Conservation (phyloP, 148 eudicot genomes). For the Vaccinium corymbosum region DNA sequence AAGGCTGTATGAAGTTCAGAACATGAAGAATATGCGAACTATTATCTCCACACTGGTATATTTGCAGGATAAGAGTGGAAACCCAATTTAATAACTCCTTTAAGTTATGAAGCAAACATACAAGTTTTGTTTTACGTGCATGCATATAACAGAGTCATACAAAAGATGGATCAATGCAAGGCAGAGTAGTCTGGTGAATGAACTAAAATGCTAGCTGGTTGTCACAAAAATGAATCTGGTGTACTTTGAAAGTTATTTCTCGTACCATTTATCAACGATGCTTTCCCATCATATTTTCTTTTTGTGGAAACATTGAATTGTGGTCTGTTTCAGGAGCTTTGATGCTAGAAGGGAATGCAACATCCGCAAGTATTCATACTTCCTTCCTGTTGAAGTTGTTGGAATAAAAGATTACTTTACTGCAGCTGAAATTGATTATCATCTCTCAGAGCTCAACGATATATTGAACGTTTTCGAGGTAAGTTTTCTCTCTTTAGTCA, state of each 20-base stretch:
- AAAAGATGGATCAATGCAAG: background rate
- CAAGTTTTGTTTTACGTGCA: background rate
- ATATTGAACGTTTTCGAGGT: slow-evolving; percentile 77
- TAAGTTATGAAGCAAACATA: background rate
- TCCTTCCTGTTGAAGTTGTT: slow-evolving; percentile 77
- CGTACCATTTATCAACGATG: background rate
- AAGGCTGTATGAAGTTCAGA: background rate
- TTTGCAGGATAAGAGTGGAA: background rate
- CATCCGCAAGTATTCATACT: slow-evolving; percentile 77
- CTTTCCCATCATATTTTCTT: background rate
- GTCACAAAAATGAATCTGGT: background rate
- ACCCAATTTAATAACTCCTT: background rate
- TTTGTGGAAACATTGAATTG: background rate
- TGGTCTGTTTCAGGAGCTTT: slow-evolving; percentile 56
- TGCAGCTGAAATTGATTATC: slow-evolving; percentile 53
- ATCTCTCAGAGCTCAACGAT: slow-evolving; percentile 59
- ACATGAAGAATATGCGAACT: background rate
- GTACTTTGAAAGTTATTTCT: no score
- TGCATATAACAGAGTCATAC: background rate
- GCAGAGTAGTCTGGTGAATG: background rate
- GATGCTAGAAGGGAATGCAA: slow-evolving; percentile 84
- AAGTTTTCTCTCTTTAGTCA: background rate
- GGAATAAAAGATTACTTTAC: slow-evolving; percentile 52
- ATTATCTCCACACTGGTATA: background rate
- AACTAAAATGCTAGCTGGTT: background rate